Percentiles rank a stretch among this genome's conserved stretches.
Evolutionary conservation across 2,329 filamentous ascomycete genomes (phyloP).

Genomic region (Diaporthe helianthi): DNA sequence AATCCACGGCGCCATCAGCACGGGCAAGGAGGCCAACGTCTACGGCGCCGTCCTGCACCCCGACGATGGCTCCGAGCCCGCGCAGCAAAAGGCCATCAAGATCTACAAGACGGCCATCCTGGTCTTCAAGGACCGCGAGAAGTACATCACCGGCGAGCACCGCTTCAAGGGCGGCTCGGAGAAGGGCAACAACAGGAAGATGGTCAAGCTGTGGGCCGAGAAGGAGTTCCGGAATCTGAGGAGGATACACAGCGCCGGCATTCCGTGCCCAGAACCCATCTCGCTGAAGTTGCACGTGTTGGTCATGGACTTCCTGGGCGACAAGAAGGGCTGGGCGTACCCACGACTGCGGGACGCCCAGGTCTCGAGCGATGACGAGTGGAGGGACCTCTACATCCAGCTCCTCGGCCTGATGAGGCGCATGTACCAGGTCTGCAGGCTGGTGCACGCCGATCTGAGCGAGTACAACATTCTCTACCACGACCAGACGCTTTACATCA

Average conservation of each 20-base stretch:
- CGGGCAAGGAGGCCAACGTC: slow-evolving; percentile 97
- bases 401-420: slow-evolving; percentile 87
- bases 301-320: slow-evolving; percentile 92
- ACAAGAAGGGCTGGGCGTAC: slow-evolving; percentile 84
- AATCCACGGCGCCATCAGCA: slow-evolving; percentile 93
- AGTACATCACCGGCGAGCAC: slow-evolving; percentile 94
- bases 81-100: slow-evolving; percentile 92
- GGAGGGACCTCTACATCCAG: slow-evolving; percentile 81
- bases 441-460: slow-evolving; percentile 95
- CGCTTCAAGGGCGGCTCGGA: slow-evolving; percentile 90
- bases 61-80: slow-evolving; percentile 58
- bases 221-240: slow-evolving; percentile 97
- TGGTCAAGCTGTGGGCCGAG: slow-evolving; percentile 99
- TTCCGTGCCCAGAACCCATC: slow-evolving; percentile 89
- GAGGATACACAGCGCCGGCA: slow-evolving; percentile 81
- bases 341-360: slow-evolving; percentile 88
- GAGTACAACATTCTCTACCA: slow-evolving; percentile 98
- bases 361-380: slow-evolving; percentile 74
- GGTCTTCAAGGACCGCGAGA: slow-evolving; percentile 96
- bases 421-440: slow-evolving; percentile 88
- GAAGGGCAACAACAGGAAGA: slow-evolving; percentile 92
- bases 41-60: slow-evolving; percentile 81
- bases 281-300: slow-evolving; percentile 92
- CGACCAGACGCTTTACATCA: slow-evolving; percentile 83
- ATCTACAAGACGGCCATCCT: slow-evolving; percentile 99